Evolutionary conservation across 176 grass and related monocot species (phyloP), one percentile per base, ranked within the genome.

Genomic region (Carex cristatella): DNA sequence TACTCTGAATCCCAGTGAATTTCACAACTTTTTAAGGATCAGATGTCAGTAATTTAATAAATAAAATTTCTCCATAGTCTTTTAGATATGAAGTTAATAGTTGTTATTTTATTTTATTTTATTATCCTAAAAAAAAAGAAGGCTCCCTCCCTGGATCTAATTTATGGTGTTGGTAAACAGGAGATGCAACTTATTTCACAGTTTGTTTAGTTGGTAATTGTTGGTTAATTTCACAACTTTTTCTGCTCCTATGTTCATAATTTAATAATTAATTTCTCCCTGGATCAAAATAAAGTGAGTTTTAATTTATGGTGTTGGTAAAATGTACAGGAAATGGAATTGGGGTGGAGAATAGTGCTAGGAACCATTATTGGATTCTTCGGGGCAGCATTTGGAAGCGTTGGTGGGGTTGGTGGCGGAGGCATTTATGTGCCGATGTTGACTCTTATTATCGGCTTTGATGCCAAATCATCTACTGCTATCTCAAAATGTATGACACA

Each of bases 361-460:
- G 91, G 91, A 0, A 54, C 91, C 4, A 53, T 97, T 27, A 85
- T 93, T 11, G 91, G 91, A 42, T 93, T 97, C 86, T 93, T 93
- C 3, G 94, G 91, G 12, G 86, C 91, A 0, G 84, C 94, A 0
- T 97, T 97, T 14, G 94, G 94, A 58, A 97, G 94, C 13, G 94
- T 96, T 1, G 94, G 94, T 0, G 91, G 94, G 0, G 91, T 96
- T 30, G 94, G 94, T 3, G 94, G 94, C 1, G 94, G 94, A 1
- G 94, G 94, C 28, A 96, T 96, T 80, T 96, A 89, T 37, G 91
- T 96, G 30, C 89, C 94, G 16, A 96, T 93, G 94, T 70, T 96
- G 40, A 93, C 89, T n/a, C 85, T 97, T 76, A 97, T 97, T 6
- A 81, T 97, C 0, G 91, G 89, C 3, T 97, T 97, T 38, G 94